A percentile compares a stretch with the other conserved stretches of the same genome.
Conservation (phyloP, 371 early-diverging fungal species). For the Mucor sp. region DNA sequence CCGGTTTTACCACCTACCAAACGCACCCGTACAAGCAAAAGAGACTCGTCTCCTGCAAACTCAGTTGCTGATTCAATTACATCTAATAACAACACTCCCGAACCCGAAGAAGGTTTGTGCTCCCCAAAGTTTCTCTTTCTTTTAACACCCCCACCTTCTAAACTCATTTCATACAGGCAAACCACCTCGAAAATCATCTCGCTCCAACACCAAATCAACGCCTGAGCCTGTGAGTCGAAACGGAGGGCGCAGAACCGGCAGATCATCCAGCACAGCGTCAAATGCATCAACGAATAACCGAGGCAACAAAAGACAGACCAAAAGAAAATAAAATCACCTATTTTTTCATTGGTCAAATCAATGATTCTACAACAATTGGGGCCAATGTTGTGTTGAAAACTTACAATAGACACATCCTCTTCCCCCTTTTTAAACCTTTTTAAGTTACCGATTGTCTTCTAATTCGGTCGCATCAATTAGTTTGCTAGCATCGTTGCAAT, state of each 20-base stretch:
- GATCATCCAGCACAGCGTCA: conserved; percentile 21
- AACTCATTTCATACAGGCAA: conserved; percentile 11
- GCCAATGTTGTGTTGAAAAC: neutral
- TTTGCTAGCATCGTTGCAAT: neutral
- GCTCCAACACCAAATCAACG: conserved; percentile 28
- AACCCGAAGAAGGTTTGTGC: conserved; percentile 56
- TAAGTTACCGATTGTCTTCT: neutral
- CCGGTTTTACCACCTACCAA: conserved; percentile 42
- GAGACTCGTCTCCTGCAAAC: conserved; percentile 58
- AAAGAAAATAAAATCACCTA: conserved; percentile 19
- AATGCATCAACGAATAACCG: neutral
- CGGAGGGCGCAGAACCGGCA: conserved; percentile 12
- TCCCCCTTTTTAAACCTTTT: neutral
- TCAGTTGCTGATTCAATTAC: conserved; percentile 55
- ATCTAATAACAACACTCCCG: conserved; percentile 63
- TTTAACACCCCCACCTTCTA: neutral
- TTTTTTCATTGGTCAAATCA: conserved; percentile 6
- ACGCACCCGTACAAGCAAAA: conserved; percentile 43
- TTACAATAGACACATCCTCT: neutral
- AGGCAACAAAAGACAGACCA: conserved; percentile 28
- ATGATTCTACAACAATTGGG: conserved; percentile 8
- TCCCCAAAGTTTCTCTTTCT: neutral
- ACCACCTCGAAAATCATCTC: conserved; percentile 26
- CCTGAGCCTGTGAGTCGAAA: conserved; percentile 26
- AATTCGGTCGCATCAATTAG: conserved; percentile 2